Conservation (phyloP, 495 filamentous ascomycete species). For the Podospora australis region DNA sequence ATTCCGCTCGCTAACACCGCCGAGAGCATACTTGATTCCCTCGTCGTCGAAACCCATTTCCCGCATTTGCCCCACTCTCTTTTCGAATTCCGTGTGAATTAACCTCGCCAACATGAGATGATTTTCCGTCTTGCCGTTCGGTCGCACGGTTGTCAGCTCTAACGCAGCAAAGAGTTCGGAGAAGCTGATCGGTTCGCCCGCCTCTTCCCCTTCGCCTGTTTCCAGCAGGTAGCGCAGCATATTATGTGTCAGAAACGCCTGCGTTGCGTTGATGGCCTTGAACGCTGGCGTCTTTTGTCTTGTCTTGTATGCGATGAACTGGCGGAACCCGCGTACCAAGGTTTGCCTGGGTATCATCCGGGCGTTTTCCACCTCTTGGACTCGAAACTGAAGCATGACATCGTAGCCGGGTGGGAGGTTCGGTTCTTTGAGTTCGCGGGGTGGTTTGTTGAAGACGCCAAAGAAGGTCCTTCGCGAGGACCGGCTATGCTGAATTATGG, state of each 20-base stretch:
- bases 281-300: too few relatives aligned
- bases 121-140: slow-evolving; percentile 30
- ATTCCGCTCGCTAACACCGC: slow-evolving; percentile 10
- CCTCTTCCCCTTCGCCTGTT: slow-evolving; percentile 29
- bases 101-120: slow-evolving; percentile 51
- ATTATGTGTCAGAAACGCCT: slow-evolving; percentile 51
- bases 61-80: slow-evolving; percentile 13
- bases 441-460: slow-evolving; percentile 50
- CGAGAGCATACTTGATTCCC: slow-evolving; percentile 31
- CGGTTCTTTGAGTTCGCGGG: slow-evolving; percentile 45
- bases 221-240: slow-evolving; percentile 56
- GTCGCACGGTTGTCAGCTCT: slow-evolving; percentile 26
- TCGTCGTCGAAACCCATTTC: slow-evolving; percentile 30
- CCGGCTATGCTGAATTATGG: slow-evolving; percentile 21
- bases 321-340: slow-evolving; percentile 56
- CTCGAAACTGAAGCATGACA: slow-evolving; percentile 45
- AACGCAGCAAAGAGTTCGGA: slow-evolving; percentile 40
- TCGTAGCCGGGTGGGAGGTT: slow-evolving; percentile 56
- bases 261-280: slow-evolving; percentile 53
- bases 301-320: too few relatives aligned
- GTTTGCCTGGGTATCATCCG: slow-evolving; percentile 53
- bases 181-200: slow-evolving; percentile 16
- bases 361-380: slow-evolving; percentile 37
- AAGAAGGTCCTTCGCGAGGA: slow-evolving; percentile 48
- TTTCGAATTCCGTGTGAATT: slow-evolving; percentile 48